A percentile compares a stretch with the other conserved stretches of the same genome.
Conservation (phyloP, 345 rosid genomes). For the Fremontodendron californicum region DNA sequence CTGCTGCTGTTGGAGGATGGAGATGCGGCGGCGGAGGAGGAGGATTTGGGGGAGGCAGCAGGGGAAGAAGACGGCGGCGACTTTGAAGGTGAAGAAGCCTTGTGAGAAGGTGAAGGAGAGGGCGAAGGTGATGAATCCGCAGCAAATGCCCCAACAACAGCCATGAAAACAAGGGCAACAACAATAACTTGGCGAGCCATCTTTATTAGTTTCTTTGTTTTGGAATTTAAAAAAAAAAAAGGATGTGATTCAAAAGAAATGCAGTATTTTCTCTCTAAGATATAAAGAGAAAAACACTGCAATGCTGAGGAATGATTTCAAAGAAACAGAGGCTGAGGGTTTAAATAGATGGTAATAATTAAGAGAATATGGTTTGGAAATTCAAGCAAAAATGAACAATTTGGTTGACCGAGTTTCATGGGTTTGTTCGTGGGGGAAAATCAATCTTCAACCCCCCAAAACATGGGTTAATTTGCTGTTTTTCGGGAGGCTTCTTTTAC, state of each 20-base stretch:
- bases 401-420: neutral
- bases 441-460: no score
- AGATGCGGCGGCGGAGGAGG: neutral
- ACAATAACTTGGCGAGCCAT: constrained; percentile 33
- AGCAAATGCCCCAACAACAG: constrained; percentile 26
- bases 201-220: no score
- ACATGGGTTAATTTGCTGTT: no score
- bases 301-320: neutral
- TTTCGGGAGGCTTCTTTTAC: no score
- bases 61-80: constrained; percentile 17
- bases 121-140: constrained; percentile 31
- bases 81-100: constrained; percentile 26
- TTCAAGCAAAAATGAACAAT: no score
- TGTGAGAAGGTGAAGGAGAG: neutral
- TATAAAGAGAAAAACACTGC: neutral
- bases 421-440: no score
- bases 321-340: neutral
- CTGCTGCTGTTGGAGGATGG: constrained; percentile 1
- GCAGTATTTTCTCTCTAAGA: neutral
- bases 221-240: no score
- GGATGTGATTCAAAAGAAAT: neutral
- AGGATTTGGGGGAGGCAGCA: constrained; percentile 20
- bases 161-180: constrained; percentile 23
- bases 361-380: no score
- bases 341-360: neutral